Evolutionary conservation across 1,139 yeast species (phyloP).

Genomic region (Geotrichum aggregatum): DNA sequence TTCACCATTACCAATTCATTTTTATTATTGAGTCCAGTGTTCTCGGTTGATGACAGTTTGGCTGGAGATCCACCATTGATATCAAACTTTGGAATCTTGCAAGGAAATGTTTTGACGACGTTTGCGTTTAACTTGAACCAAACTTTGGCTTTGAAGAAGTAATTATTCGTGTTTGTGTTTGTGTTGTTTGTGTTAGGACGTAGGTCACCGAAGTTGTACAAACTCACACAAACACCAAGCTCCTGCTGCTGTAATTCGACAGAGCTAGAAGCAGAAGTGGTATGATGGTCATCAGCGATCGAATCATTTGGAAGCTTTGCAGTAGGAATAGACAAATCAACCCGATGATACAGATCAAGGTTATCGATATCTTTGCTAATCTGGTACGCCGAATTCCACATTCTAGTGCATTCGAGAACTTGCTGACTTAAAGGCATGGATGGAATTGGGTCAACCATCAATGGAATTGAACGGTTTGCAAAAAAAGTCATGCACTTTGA

Average conservation of each 20-base stretch:
- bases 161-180: not conserved
- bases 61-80: no score
- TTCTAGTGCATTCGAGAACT: constrained; percentile 4
- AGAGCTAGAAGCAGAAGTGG: no score
- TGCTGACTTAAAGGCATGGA: not conserved
- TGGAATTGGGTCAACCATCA: not conserved
- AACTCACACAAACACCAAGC: not conserved
- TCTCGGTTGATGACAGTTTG: no score
- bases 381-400: constrained; percentile 5
- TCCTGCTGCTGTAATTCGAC: not conserved
- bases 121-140: not conserved
- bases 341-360: constrained; percentile 7
- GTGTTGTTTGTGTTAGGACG: no score
- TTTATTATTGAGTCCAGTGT: no score
- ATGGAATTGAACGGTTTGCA: not conserved
- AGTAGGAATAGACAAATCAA: not conserved
- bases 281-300: no score
- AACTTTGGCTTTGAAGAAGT: constrained; percentile 7
- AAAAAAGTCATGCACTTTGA: constrained; percentile 2
- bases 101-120: constrained; percentile 3
- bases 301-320: no score
- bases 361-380: constrained; percentile 1
- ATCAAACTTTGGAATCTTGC: no score
- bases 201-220: constrained; percentile 4
- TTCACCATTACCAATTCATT: no score